A percentile compares a stretch with the other conserved stretches of the same genome.
phyloP scores from a whole-genome alignment of 2,329 filamentous ascomycete genomes.

The Epichloe glyceriae region DNA sequence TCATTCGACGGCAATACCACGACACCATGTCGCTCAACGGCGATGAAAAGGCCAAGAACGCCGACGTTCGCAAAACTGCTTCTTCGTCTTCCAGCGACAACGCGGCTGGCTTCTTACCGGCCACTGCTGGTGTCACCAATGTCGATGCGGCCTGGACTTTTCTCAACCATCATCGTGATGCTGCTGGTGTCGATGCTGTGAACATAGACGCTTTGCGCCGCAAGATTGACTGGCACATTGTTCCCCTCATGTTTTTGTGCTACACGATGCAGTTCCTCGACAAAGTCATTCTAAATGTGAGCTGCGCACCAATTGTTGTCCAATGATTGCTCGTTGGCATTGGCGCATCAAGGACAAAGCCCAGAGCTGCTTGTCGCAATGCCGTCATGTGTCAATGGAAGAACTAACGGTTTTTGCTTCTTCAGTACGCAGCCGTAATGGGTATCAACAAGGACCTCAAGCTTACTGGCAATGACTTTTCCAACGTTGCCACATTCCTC shows the following conservation, averaged over 20 bases:
- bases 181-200: constrained; percentile 19
- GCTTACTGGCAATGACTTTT: constrained; percentile 47
- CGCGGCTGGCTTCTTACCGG: background rate
- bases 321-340: too few relatives aligned
- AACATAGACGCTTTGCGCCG: constrained; percentile 34
- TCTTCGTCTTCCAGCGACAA: constrained; percentile 11
- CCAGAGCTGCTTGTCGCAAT: background rate
- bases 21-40: constrained; percentile 13
- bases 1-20: background rate
- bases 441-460: constrained; percentile 39
- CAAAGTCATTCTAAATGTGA: constrained; percentile 49
- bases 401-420: background rate
- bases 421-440: constrained; percentile 55
- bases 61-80: constrained; percentile 9
- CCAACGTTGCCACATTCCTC: constrained; percentile 47
- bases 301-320: constrained; percentile 10
- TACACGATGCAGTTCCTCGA: constrained; percentile 53
- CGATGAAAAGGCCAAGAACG: constrained; percentile 13
- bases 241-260: constrained; percentile 48
- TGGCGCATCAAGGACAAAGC: too few relatives aligned
- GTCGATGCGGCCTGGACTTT: constrained; percentile 35
- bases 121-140: constrained; percentile 7
- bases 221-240: constrained; percentile 45
- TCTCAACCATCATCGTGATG: constrained; percentile 28
- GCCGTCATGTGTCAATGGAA: background rate